Conservation (phyloP, 2,329 filamentous ascomycete genomes). For the Meredithiella fracta region DNA sequence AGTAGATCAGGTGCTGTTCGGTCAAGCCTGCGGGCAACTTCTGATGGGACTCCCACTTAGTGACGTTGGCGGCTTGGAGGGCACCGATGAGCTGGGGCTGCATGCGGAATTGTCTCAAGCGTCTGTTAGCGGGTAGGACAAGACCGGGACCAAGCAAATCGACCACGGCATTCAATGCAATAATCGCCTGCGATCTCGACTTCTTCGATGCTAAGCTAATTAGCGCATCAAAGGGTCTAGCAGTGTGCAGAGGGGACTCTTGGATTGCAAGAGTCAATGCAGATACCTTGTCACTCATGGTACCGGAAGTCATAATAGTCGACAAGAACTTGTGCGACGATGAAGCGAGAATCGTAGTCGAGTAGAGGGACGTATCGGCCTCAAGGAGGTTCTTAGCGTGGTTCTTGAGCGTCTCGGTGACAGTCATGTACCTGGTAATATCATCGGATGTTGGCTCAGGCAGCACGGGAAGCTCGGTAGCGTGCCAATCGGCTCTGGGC, state of each 20-base stretch:
- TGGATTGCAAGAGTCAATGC: constrained; percentile 87
- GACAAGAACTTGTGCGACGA: constrained; percentile 93
- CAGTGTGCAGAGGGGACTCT: constrained; percentile 88
- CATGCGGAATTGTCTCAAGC: constrained; percentile 59
- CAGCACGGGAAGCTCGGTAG: constrained; percentile 27
- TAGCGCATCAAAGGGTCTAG: constrained; percentile 73
- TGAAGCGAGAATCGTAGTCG: constrained; percentile 55
- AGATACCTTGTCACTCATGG: constrained; percentile 89
- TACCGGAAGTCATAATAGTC: constrained; percentile 92
- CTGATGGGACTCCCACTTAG: constrained; percentile 51
- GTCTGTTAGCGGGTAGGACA: constrained; percentile 65
- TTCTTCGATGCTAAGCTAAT: constrained; percentile 76
- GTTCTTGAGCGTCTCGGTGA: constrained; percentile 39
- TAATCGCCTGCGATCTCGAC: constrained; percentile 80
- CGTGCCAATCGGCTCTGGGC: constrained; percentile 42
- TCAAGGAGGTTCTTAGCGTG: constrained; percentile 63
- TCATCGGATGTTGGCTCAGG: constrained; percentile 31
- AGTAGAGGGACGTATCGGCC: constrained; percentile 60
- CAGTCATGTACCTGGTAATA: constrained; percentile 25
- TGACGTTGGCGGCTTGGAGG: constrained; percentile 43
- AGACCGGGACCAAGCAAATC: constrained; percentile 85
- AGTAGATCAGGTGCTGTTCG: constrained; percentile 63
- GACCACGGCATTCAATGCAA: constrained; percentile 82
- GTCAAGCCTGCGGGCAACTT: constrained; percentile 57
- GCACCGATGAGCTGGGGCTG: constrained; percentile 62